Conservation (phyloP, 768 basidiomycete species). For the Mycena venus region DNA sequence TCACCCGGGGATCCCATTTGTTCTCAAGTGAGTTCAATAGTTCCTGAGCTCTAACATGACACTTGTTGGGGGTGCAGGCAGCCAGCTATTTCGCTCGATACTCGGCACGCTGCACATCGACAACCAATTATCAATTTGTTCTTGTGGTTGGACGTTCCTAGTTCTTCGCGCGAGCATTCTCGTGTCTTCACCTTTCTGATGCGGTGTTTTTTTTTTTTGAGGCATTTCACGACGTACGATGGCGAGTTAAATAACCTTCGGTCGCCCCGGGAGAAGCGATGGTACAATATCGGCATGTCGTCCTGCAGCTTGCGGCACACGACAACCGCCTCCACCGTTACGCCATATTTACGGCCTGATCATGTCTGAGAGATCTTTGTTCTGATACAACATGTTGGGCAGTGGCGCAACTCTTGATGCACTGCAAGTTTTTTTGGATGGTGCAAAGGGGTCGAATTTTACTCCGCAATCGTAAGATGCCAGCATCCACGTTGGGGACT, state of each 20-base stretch:
- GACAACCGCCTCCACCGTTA: neutral
- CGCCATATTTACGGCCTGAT: neutral
- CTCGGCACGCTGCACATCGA: neutral
- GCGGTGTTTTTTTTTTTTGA: neutral
- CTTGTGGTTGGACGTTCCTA: neutral
- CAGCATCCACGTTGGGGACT: too few species aligned
- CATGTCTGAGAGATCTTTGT: neutral
- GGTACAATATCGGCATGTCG: neutral
- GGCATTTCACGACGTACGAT: neutral
- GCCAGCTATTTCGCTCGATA: neutral
- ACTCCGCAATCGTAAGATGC: too few species aligned
- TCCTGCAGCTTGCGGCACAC: neutral
- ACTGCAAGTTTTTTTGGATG: too few species aligned
- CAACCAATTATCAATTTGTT: neutral
- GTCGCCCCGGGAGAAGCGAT: neutral
- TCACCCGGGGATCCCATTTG: neutral
- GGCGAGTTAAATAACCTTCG: too few species aligned
- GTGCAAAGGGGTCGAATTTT: too few species aligned
- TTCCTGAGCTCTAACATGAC: neutral
- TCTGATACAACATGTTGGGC: too few species aligned
- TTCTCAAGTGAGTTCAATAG: too few species aligned
- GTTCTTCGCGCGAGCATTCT: neutral
- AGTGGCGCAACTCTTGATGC: too few species aligned
- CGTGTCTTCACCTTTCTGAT: neutral
- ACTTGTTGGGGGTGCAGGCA: neutral